Percentiles rank a stretch among this genome's conserved stretches.
These are phyloP conservation scores for Corylus americana DNA, from an alignment of 306 rosid species.

Conservation along the genomic window DNA sequence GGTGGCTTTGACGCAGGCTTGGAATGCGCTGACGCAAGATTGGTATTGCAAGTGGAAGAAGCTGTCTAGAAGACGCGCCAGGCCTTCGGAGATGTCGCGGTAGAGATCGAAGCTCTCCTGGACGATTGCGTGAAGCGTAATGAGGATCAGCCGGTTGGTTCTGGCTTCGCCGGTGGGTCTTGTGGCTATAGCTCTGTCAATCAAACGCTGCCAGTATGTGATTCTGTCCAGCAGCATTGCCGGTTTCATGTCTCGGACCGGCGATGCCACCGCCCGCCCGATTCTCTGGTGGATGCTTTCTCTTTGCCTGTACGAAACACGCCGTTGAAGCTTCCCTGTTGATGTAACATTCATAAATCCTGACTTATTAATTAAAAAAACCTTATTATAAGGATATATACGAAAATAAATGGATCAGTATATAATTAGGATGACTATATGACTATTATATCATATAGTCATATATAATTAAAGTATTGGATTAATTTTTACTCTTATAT, in stretches of 20 bases:
- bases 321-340: conserved; percentile 66
- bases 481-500: no score
- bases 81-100: conserved; percentile 66
- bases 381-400: no score
- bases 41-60: conserved; percentile 63
- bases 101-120: conserved; percentile 81
- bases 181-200: conserved; percentile 69
- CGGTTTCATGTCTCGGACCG: conserved; percentile 69
- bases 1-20: conserved; percentile 66
- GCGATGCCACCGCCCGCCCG: conserved; percentile 22
- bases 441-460: no score
- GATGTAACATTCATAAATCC: no score
- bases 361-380: no score
- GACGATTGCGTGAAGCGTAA: conserved; percentile 62
- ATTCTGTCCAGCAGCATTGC: conserved; percentile 57
- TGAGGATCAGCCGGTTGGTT: conserved; percentile 46
- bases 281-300: conserved; percentile 15
- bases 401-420: no score
- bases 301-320: conserved; percentile 26
- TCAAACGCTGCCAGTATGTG: conserved; percentile 60
- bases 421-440: no score
- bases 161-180: conserved; percentile 66
- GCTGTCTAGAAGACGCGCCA: conserved; percentile 67
- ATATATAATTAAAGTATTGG: no score
- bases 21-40: conserved; percentile 57